phyloP scores from a whole-genome alignment of 768 basidiomycete genomes.

The Lyophyllum decastes region DNA sequence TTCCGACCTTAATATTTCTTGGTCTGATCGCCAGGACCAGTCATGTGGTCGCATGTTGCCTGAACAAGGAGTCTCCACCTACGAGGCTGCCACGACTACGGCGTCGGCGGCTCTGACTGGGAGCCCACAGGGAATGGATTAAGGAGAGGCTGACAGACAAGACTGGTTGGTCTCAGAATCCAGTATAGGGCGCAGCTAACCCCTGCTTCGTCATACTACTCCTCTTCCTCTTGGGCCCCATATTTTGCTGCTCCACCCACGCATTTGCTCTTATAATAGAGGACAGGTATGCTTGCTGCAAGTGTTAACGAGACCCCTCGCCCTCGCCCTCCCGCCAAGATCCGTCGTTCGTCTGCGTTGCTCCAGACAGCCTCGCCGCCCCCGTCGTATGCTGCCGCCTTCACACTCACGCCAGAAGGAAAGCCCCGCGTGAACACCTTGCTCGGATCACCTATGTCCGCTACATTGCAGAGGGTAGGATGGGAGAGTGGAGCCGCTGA shows the following conservation, averaged over 20 bases:
- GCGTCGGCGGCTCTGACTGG: too few relatives aligned
- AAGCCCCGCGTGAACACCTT: constrained; percentile 26
- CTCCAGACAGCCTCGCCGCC: constrained; percentile 35
- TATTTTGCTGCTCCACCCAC: constrained; percentile 2
- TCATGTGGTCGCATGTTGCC: constrained; percentile 3
- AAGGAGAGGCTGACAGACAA: constrained; percentile 12
- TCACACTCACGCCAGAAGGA: constrained; percentile 30
- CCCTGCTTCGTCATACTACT: not conserved
- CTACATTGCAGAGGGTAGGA: constrained; percentile 33
- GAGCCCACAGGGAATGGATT: not conserved
- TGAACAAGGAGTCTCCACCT: not conserved
- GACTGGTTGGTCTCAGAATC: constrained; percentile 4
- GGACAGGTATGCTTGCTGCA: constrained; percentile 31
- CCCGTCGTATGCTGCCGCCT: constrained; percentile 48
- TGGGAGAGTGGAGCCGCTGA: constrained; percentile 18
- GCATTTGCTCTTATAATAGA: constrained; percentile 1
- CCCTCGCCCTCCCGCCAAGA: constrained; percentile 71
- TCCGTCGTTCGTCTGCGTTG: constrained; percentile 47
- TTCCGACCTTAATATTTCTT: not conserved
- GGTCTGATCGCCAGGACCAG: not conserved
- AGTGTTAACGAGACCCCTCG: constrained; percentile 53
- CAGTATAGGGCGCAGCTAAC: not conserved
- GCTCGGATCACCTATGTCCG: constrained; percentile 37
- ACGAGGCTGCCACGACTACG: not conserved
- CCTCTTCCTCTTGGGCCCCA: not conserved